Conservation (phyloP, 169 alveolate genomes). For the Plasmodium coatneyi region DNA sequence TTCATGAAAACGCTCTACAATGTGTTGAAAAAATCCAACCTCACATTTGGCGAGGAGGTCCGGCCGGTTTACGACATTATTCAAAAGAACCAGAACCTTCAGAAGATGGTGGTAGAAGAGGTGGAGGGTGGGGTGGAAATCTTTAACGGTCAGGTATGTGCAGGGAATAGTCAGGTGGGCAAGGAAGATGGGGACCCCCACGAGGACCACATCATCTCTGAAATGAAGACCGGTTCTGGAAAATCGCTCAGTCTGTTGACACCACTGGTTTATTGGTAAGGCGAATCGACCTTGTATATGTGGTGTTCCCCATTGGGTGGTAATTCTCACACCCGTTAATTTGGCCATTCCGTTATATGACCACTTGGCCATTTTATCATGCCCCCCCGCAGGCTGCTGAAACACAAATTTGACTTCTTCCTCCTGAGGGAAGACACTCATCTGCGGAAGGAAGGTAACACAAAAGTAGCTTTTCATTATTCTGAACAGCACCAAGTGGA, state of each 20-base stretch:
- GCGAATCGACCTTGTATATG: not conserved
- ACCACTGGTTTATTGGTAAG: conserved; percentile 39
- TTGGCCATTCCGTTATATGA: not conserved
- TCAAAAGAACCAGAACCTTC: not conserved
- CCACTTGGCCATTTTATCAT: not conserved
- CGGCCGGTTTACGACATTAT: conserved; percentile 15
- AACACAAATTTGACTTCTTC: conserved; percentile 41
- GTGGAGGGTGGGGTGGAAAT: not conserved
- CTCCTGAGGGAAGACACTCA: conserved; percentile 22
- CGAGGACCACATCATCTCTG: conserved; percentile 42
- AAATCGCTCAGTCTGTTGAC: conserved; percentile 38
- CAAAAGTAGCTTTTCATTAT: too few relatives aligned
- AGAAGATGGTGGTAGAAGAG: not conserved
- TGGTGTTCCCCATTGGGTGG: not conserved
- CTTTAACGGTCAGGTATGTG: not conserved
- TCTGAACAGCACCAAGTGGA: not conserved
- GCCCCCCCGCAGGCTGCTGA: conserved; percentile 11
- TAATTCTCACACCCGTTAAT: not conserved
- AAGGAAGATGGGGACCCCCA: not conserved
- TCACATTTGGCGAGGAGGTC: conserved; percentile 1
- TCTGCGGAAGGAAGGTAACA: conserved; percentile 13
- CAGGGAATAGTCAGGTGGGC: not conserved
- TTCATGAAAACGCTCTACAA: conserved; percentile 37
- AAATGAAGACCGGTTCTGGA: conserved; percentile 70
- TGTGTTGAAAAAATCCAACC: conserved; percentile 15